Percentiles rank a stretch among this genome's conserved stretches.
phyloP scores from a whole-genome alignment of 371 early-diverging fungal species.

The Lichtheimia hyalospora region DNA sequence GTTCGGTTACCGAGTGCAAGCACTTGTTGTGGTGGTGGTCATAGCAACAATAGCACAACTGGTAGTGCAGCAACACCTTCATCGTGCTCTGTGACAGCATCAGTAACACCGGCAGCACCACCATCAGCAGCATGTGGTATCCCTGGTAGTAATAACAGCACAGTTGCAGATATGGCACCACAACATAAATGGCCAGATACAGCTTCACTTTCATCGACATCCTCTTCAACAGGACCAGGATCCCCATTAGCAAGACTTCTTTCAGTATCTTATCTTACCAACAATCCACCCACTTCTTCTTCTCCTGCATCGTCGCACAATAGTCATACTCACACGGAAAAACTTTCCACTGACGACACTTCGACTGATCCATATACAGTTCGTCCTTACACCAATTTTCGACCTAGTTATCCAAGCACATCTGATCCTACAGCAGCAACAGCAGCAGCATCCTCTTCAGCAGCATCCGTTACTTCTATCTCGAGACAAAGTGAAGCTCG shows the following conservation, averaged over 20 bases:
- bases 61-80: too few relatives aligned
- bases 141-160: background rate
- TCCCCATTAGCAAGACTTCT: conserved; percentile 24
- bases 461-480: background rate
- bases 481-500: background rate
- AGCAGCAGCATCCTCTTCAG: background rate
- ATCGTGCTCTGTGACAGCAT: background rate
- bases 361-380: conserved; percentile 33
- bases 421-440: background rate
- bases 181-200: conserved; percentile 26
- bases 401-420: conserved; percentile 24
- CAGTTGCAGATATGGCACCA: conserved; percentile 1
- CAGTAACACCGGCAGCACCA: background rate
- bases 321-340: background rate
- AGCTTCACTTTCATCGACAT: conserved; percentile 12
- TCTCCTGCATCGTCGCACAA: background rate
- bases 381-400: conserved; percentile 33
- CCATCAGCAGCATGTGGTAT: too few relatives aligned
- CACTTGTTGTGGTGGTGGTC: conserved; percentile 18
- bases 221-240: conserved; percentile 9
- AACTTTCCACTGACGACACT: conserved; percentile 10
- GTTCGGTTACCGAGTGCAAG: conserved; percentile 29
- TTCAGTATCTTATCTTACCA: conserved; percentile 29
- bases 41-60: background rate
- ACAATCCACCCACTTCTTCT: background rate